Evolutionary conservation across 2,329 filamentous ascomycete genomes (phyloP).

Genomic region (Microthyrium microscopicum): DNA sequence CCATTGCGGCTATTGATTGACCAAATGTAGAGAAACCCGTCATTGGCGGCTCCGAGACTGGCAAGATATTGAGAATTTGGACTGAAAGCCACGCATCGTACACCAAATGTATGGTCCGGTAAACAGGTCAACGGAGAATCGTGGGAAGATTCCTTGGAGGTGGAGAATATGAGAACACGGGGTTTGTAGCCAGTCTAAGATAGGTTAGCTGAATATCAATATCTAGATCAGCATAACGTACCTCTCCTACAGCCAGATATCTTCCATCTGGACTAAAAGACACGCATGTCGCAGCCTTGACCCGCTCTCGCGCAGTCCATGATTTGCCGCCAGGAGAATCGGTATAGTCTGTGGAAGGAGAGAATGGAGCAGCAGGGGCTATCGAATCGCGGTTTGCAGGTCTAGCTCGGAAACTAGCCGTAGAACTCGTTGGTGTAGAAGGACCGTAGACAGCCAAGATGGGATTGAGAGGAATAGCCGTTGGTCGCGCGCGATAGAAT

Average conservation of each 20-base stretch:
- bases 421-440: slow-evolving; percentile 39
- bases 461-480: slow-evolving; percentile 48
- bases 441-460: slow-evolving; percentile 35
- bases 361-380: slow-evolving; percentile 24
- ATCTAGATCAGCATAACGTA: slow-evolving; percentile 17
- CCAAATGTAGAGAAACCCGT: slow-evolving; percentile 91
- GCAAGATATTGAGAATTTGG: slow-evolving; percentile 73
- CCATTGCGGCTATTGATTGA: slow-evolving; percentile 68
- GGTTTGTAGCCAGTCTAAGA: slow-evolving; percentile 71
- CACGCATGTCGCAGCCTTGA: slow-evolving; percentile 86
- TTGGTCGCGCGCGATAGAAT: slow-evolving; percentile 77
- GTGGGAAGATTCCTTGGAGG: slow-evolving; percentile 56
- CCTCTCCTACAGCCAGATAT: slow-evolving; percentile 80
- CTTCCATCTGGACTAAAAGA: slow-evolving; percentile 74
- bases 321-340: slow-evolving; percentile 51
- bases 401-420: slow-evolving; percentile 29
- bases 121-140: slow-evolving; percentile 74
- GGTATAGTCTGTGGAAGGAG: slow-evolving; percentile 33
- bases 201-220: slow-evolving; percentile 14
- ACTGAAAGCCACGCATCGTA: slow-evolving; percentile 79
- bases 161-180: slow-evolving; percentile 75
- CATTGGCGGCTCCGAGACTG: slow-evolving; percentile 74
- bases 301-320: slow-evolving; percentile 78
- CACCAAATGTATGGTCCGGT: slow-evolving; percentile 78
- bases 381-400: slow-evolving; percentile 40